Percentiles rank a stretch among this genome's conserved stretches.
These are phyloP conservation scores for Proliferodiscus dingleyae DNA, from an alignment of 2,329 filamentous ascomycete genomes.

Conservation along the genomic window DNA sequence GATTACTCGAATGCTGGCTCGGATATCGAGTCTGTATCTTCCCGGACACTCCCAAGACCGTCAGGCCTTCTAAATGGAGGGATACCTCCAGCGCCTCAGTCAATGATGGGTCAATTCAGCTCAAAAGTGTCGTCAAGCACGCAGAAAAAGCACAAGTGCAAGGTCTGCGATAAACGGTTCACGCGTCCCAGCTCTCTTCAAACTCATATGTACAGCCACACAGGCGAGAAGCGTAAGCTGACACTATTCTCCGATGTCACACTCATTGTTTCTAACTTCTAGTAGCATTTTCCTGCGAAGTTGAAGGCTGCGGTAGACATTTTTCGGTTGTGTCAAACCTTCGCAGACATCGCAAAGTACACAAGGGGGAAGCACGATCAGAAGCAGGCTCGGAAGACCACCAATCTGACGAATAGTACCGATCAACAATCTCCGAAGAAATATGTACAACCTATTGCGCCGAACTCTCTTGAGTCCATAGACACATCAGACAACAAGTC, in stretches of 20 bases:
- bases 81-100: slow-evolving; percentile 77
- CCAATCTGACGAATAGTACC: slow-evolving; percentile 45
- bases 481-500: slow-evolving; percentile 4
- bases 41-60: slow-evolving; percentile 78
- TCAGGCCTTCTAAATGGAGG: slow-evolving; percentile 58
- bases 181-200: slow-evolving; percentile 90
- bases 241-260: not conserved
- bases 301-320: slow-evolving; percentile 89
- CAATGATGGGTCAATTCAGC: slow-evolving; percentile 98
- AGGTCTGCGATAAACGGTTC: slow-evolving; percentile 97
- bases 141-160: slow-evolving; percentile 99
- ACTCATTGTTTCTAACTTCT: slow-evolving; percentile 17
- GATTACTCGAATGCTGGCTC: slow-evolving; percentile 90
- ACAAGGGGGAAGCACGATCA: slow-evolving; percentile 69
- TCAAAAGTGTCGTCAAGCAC: slow-evolving; percentile 94
- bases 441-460: not conserved
- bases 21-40: slow-evolving; percentile 75
- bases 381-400: slow-evolving; percentile 58
- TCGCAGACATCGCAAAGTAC: slow-evolving; percentile 90
- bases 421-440: not conserved
- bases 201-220: slow-evolving; percentile 98
- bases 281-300: slow-evolving; percentile 86
- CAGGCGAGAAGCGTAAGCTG: slow-evolving; percentile 88
- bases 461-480: slow-evolving; percentile 2
- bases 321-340: slow-evolving; percentile 98